Conservation (phyloP, 1,139 yeast genomes). For the Suhomyces taliae region DNA sequence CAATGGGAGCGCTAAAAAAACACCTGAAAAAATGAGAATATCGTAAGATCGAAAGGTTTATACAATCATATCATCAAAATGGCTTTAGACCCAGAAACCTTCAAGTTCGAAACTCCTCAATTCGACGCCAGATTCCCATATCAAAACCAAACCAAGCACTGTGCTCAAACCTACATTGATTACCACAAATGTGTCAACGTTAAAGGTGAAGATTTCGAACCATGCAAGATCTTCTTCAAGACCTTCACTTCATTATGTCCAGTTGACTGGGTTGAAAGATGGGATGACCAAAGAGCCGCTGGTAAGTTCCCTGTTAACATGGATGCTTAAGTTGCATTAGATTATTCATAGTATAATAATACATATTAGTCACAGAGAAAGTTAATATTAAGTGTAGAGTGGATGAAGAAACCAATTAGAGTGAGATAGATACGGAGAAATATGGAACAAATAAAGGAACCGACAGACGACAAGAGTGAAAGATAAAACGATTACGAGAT, state of each 20-base stretch:
- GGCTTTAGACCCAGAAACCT: slow-evolving; percentile 49
- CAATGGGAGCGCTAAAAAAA: slow-evolving; percentile 12
- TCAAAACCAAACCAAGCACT: slow-evolving; percentile 96
- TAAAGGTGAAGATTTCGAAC: slow-evolving; percentile 98
- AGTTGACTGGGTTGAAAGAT: slow-evolving; percentile 84
- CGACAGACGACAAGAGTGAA: too few species aligned
- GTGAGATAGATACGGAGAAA: too few species aligned
- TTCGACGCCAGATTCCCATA: slow-evolving; percentile 94
- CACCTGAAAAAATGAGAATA: slow-evolving; percentile 12
- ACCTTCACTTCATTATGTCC: slow-evolving; percentile 94
- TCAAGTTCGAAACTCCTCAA: slow-evolving; percentile 75
- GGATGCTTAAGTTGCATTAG: slow-evolving; percentile 16
- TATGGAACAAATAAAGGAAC: too few species aligned
- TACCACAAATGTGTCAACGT: slow-evolving; percentile 96
- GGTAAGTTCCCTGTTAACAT: slow-evolving; percentile 47
- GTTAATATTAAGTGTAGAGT: too few species aligned
- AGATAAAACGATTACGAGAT: too few species aligned
- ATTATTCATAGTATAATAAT: slow-evolving; percentile 5
- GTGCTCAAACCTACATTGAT: slow-evolving; percentile 97
- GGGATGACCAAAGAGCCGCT: slow-evolving; percentile 91
- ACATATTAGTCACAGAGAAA: background rate
- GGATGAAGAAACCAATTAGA: too few species aligned
- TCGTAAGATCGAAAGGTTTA: slow-evolving; percentile 13
- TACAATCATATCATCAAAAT: slow-evolving; percentile 19
- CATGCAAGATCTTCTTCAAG: slow-evolving; percentile 92